phyloP scores from a whole-genome alignment of 345 rosid species.

The Gossypioides kirkii region DNA sequence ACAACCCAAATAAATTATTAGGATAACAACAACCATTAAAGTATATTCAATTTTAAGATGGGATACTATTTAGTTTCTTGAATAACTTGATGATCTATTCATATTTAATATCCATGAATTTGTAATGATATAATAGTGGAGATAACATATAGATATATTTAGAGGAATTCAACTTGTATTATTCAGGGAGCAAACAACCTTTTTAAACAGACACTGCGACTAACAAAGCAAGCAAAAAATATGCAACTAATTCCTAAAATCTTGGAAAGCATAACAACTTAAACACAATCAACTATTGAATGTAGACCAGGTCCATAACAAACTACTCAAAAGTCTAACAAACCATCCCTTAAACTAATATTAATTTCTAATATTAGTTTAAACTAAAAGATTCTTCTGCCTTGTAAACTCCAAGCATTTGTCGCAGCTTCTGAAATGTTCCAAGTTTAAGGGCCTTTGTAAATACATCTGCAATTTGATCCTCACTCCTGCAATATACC shows the following conservation, averaged over 20 bases:
- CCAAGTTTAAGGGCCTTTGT: neutral
- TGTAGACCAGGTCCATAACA: neutral
- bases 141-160: too few relatives aligned
- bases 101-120: too few relatives aligned
- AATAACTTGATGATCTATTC: too few relatives aligned
- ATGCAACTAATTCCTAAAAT: neutral
- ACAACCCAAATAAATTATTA: too few relatives aligned
- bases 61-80: too few relatives aligned
- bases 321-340: neutral
- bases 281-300: neutral
- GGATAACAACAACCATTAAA: too few relatives aligned
- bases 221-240: too few relatives aligned
- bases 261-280: neutral
- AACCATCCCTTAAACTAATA: neutral
- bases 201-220: too few relatives aligned
- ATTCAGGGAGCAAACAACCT: neutral
- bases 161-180: neutral
- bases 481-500: neutral
- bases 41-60: too few relatives aligned
- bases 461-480: neutral
- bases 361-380: neutral
- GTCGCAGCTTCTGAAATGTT: neutral
- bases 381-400: neutral
- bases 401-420: neutral
- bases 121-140: too few relatives aligned